A percentile compares a stretch with the other conserved stretches of the same genome.
These are phyloP conservation scores for Chlamydomonas eustigma DNA, from an alignment of 139 green algal species.

Conservation along the genomic window DNA sequence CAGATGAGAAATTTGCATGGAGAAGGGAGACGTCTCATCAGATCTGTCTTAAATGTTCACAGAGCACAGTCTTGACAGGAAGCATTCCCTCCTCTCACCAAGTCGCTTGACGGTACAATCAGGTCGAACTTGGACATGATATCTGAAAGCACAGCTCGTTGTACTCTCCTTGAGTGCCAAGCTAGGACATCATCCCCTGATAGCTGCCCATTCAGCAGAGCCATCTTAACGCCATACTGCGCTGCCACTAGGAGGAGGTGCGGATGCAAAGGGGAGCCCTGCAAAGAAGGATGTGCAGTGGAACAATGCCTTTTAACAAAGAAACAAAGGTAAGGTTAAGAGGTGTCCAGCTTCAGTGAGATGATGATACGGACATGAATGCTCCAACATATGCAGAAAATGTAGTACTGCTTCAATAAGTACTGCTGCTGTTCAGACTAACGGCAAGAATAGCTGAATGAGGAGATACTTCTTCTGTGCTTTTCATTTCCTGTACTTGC, in stretches of 20 bases:
- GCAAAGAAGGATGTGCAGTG: background rate
- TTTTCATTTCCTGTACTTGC: too few relatives aligned
- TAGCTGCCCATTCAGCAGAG: slow-evolving; percentile 51
- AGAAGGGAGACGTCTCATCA: background rate
- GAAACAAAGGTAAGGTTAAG: background rate
- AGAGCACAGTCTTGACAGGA: too few relatives aligned
- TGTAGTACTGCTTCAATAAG: too few relatives aligned
- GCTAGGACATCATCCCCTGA: slow-evolving; percentile 31
- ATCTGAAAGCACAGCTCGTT: slow-evolving; percentile 25
- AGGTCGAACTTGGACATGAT: slow-evolving; percentile 46
- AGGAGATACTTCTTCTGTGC: too few relatives aligned
- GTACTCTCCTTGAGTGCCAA: slow-evolving; percentile 29
- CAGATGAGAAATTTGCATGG: too few relatives aligned
- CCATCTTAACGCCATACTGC: slow-evolving; percentile 30
- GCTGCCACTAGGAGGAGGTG: slow-evolving; percentile 36
- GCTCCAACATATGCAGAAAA: too few relatives aligned
- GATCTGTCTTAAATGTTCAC: background rate
- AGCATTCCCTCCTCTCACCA: slow-evolving; percentile 29
- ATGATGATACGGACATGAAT: background rate
- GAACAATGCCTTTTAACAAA: background rate
- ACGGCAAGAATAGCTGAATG: too few relatives aligned
- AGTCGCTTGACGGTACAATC: slow-evolving; percentile 53
- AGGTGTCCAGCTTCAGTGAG: too few relatives aligned
- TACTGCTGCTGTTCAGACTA: too few relatives aligned
- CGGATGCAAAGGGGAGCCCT: slow-evolving; percentile 48